A percentile compares a stretch with the other conserved stretches of the same genome.
phyloP scores from a whole-genome alignment of 78 protist genomes.

The Dictyostelium discoideum region DNA sequence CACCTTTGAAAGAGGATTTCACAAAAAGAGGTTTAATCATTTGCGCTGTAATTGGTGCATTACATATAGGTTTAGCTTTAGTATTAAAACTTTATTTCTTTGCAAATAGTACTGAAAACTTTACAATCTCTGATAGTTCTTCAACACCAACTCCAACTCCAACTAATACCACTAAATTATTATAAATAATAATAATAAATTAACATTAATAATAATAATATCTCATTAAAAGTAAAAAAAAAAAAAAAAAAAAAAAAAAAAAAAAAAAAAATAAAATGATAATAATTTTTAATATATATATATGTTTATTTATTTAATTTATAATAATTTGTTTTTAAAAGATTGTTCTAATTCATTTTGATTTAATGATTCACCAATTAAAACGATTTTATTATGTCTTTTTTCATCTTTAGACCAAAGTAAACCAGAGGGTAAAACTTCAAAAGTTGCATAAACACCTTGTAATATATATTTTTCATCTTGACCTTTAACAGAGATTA shows the following conservation, averaged over 20 bases:
- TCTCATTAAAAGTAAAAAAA: neutral
- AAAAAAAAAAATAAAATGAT: neutral
- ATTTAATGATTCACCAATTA: constrained; percentile 54
- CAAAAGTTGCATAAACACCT: constrained; percentile 79
- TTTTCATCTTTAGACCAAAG: constrained; percentile 13
- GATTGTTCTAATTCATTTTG: constrained; percentile 11
- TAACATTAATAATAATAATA: neutral
- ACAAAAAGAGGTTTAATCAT: constrained; percentile 71
- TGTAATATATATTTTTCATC: constrained; percentile 49
- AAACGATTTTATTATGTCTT: constrained; percentile 30
- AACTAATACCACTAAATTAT: neutral
- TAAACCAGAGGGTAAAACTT: constrained; percentile 33
- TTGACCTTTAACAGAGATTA: constrained; percentile 29
- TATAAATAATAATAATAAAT: neutral
- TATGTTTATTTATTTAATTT: neutral
- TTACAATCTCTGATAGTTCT: neutral
- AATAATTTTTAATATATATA: neutral
- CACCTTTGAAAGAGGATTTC: constrained; percentile 62
- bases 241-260: neutral
- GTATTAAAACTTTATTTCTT: constrained; percentile 66
- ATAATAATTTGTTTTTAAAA: neutral
- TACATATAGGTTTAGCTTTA: constrained; percentile 67
- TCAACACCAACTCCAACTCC: neutral
- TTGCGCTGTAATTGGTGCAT: constrained; percentile 45
- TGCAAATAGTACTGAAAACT: constrained; percentile 30